phyloP scores from a whole-genome alignment of 2,329 filamentous ascomycete genomes.

The Colletotrichum gloeosporioides region DNA sequence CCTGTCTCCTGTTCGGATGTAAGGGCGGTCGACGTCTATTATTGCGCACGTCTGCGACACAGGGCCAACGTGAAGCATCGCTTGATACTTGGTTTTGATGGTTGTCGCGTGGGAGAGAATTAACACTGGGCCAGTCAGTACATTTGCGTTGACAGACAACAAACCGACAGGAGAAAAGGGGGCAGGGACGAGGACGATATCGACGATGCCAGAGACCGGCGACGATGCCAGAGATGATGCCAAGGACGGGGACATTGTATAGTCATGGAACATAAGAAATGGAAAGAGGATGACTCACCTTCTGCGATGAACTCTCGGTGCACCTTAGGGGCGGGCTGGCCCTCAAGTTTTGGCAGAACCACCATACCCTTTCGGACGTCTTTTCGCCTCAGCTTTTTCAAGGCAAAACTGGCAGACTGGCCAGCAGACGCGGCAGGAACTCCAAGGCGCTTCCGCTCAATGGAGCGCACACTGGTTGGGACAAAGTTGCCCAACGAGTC shows the following conservation, averaged over 20 bases:
- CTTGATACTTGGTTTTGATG: constrained; percentile 96
- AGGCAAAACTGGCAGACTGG: constrained; percentile 89
- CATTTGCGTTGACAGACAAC: not conserved
- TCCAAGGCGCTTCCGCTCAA: constrained; percentile 90
- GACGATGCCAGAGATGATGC: not conserved
- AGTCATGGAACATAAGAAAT: not conserved
- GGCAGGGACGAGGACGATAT: accelerated
- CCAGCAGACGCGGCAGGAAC: constrained; percentile 90
- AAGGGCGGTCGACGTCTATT: constrained; percentile 95
- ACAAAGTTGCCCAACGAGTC: constrained; percentile 91
- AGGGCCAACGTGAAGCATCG: constrained; percentile 95
- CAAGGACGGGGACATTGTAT: no score
- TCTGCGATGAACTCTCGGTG: constrained; percentile 81
- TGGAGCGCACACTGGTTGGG: constrained; percentile 85
- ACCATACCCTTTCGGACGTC: constrained; percentile 99
- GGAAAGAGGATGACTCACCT: constrained; percentile 49
- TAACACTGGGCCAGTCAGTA: constrained; percentile 62
- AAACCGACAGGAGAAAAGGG: not conserved
- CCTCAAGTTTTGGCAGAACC: constrained; percentile 83
- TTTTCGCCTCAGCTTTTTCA: constrained; percentile 86
- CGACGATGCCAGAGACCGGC: not conserved
- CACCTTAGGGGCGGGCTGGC: constrained; percentile 72
- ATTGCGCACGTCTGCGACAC: constrained; percentile 96
- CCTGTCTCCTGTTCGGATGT: constrained; percentile 93
- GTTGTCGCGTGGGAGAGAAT: constrained; percentile 96